These are phyloP conservation scores for Candida sojae DNA, from an alignment of 1,139 yeast species.

Conservation along the genomic window DNA sequence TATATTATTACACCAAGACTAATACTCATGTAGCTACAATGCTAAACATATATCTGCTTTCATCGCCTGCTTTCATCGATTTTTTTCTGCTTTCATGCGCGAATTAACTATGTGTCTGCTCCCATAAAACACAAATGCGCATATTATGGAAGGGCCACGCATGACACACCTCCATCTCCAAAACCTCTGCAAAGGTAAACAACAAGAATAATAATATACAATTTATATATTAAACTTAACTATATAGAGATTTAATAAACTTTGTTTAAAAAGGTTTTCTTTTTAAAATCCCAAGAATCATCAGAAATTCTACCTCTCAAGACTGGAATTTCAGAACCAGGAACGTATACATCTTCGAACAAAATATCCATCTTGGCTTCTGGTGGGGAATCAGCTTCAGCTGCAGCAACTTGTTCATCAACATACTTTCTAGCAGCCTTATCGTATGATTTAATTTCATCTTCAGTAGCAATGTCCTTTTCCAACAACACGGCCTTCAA, in stretches of 20 bases:
- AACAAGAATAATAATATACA: no score
- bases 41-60: no score
- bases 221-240: no score
- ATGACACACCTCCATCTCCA: no score
- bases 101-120: no score
- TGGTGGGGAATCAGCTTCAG: constrained; percentile 93
- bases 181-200: no score
- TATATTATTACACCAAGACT: no score
- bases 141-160: no score
- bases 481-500: constrained; percentile 85
- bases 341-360: constrained; percentile 95
- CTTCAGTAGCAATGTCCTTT: constrained; percentile 84
- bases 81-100: no score
- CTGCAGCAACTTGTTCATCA: constrained; percentile 90
- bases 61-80: no score
- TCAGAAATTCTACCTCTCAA: constrained; percentile 97
- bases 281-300: constrained; percentile 84
- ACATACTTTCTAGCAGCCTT: constrained; percentile 95
- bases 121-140: no score
- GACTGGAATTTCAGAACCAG: constrained; percentile 88
- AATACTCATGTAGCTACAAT: no score
- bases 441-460: constrained; percentile 90
- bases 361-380: constrained; percentile 93
- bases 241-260: constrained; percentile 33
- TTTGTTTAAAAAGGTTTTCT: constrained; percentile 66